Percentiles rank a stretch among this genome's conserved stretches.
Evolutionary conservation across 2,329 filamentous ascomycete species (phyloP).

Genomic region (Allantophomopsis lycopodina): DNA sequence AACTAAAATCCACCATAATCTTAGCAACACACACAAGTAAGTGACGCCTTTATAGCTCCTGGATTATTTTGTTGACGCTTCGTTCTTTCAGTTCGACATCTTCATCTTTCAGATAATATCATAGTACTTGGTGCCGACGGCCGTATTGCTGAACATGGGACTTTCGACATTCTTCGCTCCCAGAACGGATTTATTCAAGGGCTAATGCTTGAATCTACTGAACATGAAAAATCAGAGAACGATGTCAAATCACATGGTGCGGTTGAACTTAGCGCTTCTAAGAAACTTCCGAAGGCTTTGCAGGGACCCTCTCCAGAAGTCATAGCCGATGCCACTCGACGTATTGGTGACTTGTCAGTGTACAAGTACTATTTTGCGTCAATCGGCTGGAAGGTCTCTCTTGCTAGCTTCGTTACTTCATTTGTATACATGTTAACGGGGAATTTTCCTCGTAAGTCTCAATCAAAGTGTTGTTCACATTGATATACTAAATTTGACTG

Average conservation of each 20-base stretch:
- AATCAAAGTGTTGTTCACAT: too few species aligned
- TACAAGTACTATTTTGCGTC: neutral
- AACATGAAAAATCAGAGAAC: neutral
- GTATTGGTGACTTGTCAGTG: neutral
- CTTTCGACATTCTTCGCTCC: constrained; percentile 9
- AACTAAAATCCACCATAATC: constrained; percentile 23
- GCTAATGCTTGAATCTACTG: too few species aligned
- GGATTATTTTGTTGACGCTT: too few species aligned
- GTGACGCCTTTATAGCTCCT: neutral
- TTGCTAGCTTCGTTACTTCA: too few species aligned
- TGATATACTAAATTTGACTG: too few species aligned
- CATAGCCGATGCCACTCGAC: constrained; percentile 1
- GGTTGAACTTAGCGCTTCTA: too few species aligned
- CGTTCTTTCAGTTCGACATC: constrained; percentile 18
- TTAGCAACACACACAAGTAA: constrained; percentile 26
- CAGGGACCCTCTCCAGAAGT: neutral
- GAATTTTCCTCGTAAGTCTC: too few species aligned
- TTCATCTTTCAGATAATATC: constrained; percentile 25
- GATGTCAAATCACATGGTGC: too few species aligned
- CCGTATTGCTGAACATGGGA: constrained; percentile 20
- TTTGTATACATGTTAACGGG: too few species aligned
- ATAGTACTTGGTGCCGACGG: constrained; percentile 19
- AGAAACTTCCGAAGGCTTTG: neutral
- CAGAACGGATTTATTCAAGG: too few species aligned
- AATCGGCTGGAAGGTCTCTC: neutral